Conservation (phyloP, 2,329 filamentous ascomycete genomes). For the Truncatella angustata region DNA sequence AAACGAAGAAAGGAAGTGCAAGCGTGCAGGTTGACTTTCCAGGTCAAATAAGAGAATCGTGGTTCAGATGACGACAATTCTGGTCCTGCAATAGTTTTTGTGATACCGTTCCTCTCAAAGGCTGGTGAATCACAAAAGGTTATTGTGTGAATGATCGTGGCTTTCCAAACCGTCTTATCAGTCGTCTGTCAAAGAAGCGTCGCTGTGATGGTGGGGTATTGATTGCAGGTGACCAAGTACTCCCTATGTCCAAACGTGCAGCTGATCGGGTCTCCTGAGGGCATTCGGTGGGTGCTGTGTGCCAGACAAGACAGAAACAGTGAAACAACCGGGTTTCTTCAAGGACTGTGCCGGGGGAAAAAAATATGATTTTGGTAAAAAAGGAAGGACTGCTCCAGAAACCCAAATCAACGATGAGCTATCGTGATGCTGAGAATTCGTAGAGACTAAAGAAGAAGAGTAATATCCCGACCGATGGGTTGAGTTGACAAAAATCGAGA, state of each 20-base stretch:
- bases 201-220: neutral
- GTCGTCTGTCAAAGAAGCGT: neutral
- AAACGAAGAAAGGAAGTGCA: slow-evolving; percentile 4
- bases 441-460: slow-evolving; percentile 12
- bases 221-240: slow-evolving; percentile 7
- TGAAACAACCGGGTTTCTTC: slow-evolving; percentile 34
- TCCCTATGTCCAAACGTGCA: slow-evolving; percentile 5
- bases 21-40: neutral
- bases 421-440: slow-evolving; percentile 15
- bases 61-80: slow-evolving; percentile 2
- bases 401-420: slow-evolving; percentile 11
- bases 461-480: slow-evolving; percentile 4
- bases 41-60: neutral
- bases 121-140: slow-evolving; percentile 2
- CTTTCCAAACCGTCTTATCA: neutral
- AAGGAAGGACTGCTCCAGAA: slow-evolving; percentile 13
- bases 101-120: slow-evolving; percentile 11
- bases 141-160: slow-evolving; percentile 5
- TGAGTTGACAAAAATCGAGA: neutral
- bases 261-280: slow-evolving; percentile 7
- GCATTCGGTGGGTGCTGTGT: slow-evolving; percentile 8
- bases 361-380: slow-evolving; percentile 16
- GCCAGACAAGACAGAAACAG: slow-evolving; percentile 24
- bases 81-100: neutral
- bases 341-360: slow-evolving; percentile 19